Evolutionary conservation across 2,329 filamentous ascomycete genomes (phyloP), one percentile per base, ranked within the genome.

Genomic region (Nemania sp.): DNA sequence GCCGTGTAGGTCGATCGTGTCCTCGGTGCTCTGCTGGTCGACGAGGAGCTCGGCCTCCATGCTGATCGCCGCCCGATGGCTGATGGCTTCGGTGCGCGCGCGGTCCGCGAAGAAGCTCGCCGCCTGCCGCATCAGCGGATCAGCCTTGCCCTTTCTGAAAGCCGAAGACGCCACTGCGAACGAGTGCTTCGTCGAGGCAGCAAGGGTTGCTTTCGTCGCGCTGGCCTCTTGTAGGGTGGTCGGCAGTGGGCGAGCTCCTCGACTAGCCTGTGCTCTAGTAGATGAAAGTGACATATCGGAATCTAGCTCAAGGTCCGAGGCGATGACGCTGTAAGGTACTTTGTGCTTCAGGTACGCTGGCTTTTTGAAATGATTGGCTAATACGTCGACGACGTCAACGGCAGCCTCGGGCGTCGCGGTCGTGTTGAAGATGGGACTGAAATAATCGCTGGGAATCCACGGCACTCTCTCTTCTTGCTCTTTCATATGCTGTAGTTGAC

Each of bases 1-100:
- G 5, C 92, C 91, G 73, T 98, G 94, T 25, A 98, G 79, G 74
- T 98, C 94, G 7, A 96, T 79, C 18, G 81, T 78, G 1, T 76
- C 79, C 1, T 73, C 61, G 0, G 81, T 82, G 52, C 90, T 93
- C 71, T 92, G 89, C 10, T 77, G 72, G 11, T 87, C 81, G 1
- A 94, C 93, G 3, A 89, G 80, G 0, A 83, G 76, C 68, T 95
- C 89, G 1, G 92, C 91, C 1, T 87, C 87, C 0, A 80, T 80
- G n/a, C 87, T 86, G 17, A 80, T 80, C n/a, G 86, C 83, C 17
- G 78, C 78, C 63, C 84, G 83, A 2, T 87, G 83, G 45, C 79
- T 79, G 12, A 80, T 81, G 4, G 84, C 79, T 59, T 87, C 83
- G 48, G 91, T 87, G 20, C 88, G 86, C 1, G 86, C 89, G 11